A percentile compares a stretch with the other conserved stretches of the same genome.
Conservation (phyloP, 192 early-diverging fungal genomes). For the Backusella mclennaniae region DNA sequence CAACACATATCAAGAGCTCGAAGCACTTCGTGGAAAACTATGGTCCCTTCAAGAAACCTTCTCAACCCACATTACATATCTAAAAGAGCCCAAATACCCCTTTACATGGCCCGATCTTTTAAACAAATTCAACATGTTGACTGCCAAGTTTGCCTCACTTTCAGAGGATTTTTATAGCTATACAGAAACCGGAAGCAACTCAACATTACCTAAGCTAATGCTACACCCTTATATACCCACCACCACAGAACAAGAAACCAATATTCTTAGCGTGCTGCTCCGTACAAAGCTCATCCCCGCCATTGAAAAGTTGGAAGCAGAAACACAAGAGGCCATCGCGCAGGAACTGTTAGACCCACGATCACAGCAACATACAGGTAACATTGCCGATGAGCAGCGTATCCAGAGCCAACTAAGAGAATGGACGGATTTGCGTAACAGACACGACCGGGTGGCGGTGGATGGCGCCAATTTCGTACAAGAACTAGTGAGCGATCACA, state of each 20-base stretch:
- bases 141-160: slow-evolving; percentile 38
- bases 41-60: slow-evolving; percentile 38
- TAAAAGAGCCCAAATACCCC: slow-evolving; percentile 38
- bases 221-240: slow-evolving; percentile 36
- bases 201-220: slow-evolving; percentile 34
- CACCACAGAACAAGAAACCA: slow-evolving; percentile 36
- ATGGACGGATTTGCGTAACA: slow-evolving; percentile 20
- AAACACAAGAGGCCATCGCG: slow-evolving; percentile 22
- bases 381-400: slow-evolving; percentile 17
- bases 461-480: slow-evolving; percentile 12
- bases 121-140: slow-evolving; percentile 45
- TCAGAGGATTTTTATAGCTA: slow-evolving; percentile 39
- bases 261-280: slow-evolving; percentile 32
- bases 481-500: slow-evolving; percentile 18
- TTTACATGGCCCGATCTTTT: slow-evolving; percentile 43
- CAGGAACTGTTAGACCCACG: slow-evolving; percentile 16
- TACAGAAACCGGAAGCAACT: slow-evolving; percentile 29
- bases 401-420: slow-evolving; percentile 18
- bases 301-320: slow-evolving; percentile 35
- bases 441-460: slow-evolving; percentile 32
- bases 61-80: slow-evolving; percentile 35
- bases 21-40: slow-evolving; percentile 36
- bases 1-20: slow-evolving; percentile 29
- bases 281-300: slow-evolving; percentile 43
- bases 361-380: background rate